Percentiles rank a stretch among this genome's conserved stretches.
These are phyloP conservation scores for Aspergillus luchuensis DNA, from an alignment of 2,329 filamentous ascomycete species.

Conservation along the genomic window DNA sequence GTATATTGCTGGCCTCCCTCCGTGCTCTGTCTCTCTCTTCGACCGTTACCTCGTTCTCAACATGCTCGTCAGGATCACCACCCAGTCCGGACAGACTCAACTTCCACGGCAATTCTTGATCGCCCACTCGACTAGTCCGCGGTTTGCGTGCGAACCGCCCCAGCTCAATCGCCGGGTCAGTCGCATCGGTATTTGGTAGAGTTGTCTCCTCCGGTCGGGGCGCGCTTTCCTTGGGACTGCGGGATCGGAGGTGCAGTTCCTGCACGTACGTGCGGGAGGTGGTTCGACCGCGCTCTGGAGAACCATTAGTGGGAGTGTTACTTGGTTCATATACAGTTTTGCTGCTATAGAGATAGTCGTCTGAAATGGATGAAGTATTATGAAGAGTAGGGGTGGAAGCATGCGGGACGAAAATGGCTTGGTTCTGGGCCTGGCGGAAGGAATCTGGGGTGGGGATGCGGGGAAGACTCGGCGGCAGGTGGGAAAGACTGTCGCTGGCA, in stretches of 20 bases:
- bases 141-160: constrained; percentile 23
- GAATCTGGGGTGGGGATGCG: constrained; percentile 12
- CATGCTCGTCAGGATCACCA: constrained; percentile 16
- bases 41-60: constrained; percentile 12
- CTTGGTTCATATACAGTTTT: neutral
- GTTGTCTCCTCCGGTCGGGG: constrained; percentile 27
- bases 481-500: neutral
- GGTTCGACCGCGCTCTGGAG: constrained; percentile 18
- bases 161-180: constrained; percentile 20
- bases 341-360: neutral
- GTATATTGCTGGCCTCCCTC: neutral
- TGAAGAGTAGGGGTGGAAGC: constrained; percentile 11
- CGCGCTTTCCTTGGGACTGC: constrained; percentile 36
- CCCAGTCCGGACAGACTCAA: constrained; percentile 34
- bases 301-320: neutral
- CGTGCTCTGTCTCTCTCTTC: neutral
- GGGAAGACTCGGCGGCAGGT: neutral
- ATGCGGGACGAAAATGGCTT: neutral
- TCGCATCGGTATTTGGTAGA: constrained; percentile 24
- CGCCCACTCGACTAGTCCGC: constrained; percentile 34
- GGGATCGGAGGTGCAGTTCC: constrained; percentile 40
- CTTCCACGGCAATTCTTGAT: constrained; percentile 42
- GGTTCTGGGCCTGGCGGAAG: constrained; percentile 10
- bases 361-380: neutral
- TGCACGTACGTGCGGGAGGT: constrained; percentile 30